Base-by-base conservation (phyloP, 2,329 filamentous ascomycete genomes). In the Teratosphaeriaceae sp. region DNA sequence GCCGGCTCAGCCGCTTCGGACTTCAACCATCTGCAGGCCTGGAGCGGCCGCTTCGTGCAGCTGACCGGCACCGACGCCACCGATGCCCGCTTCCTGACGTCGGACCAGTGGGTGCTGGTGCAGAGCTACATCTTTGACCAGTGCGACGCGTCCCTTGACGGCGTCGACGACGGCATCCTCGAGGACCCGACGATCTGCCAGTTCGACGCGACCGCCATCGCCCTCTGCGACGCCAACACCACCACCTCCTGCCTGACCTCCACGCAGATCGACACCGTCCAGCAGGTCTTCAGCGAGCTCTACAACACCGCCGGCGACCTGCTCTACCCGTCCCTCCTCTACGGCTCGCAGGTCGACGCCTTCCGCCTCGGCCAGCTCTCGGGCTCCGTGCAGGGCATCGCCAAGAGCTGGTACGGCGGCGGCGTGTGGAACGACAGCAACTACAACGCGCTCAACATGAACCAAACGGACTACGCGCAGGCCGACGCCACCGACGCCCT, bases 271-370 rank as follows among this genome's bases (percentile, higher is more conserved):
- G 48, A 61, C 6, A 70, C 66, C 0, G 69, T 75, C 12, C 59
- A 65, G 29, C 50, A 64, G 1, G 61, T 71, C 13, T 71, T 67
- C 53, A 58, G 59, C 11, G 66, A 67, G 29, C 64, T 73, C 23
- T 61, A 65, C 48, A 61, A 66, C 43, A 59, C 57, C 4, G 56
- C 68, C 27, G 72, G 72, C 34, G 59, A 62, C 3, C 56, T 76
- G 1, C 63, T 75, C 13, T 76, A 70, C 53, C 73, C 74, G 2
- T 63, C 67, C n/a, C 66, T 76, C 55, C 66, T 73, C 38, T 72
- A 70, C 5, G 73, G 73, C 13, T 64, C 65, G 12, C 69, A 73
- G 49, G 49, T 66, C 6, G 48, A 60, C 6, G 66, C 67, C 3
- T 61, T 65, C 16, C 47, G 48, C 0, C 47, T 68, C 52, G 52